These are phyloP conservation scores for Auricularia cornea DNA, from an alignment of 768 basidiomycete genomes.

Conservation along the genomic window DNA sequence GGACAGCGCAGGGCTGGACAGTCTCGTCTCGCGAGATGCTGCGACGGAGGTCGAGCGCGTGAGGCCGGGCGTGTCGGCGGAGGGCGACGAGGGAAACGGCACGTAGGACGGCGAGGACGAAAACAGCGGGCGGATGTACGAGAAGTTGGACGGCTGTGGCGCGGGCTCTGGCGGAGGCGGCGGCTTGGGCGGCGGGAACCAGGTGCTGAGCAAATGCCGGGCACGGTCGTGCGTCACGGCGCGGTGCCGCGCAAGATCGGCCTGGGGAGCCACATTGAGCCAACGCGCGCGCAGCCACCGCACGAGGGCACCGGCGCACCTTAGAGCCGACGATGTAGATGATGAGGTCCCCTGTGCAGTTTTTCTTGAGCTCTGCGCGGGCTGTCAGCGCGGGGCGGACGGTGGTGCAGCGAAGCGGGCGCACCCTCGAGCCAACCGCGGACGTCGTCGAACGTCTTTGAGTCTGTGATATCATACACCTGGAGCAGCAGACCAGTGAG, in stretches of 20 bases:
- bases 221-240: conserved; percentile 78
- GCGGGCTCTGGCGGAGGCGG: conserved; percentile 59
- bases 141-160: conserved; percentile 53
- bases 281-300: conserved; percentile 13
- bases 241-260: conserved; percentile 62
- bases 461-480: conserved; percentile 90
- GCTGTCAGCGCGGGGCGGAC: conserved; percentile 6
- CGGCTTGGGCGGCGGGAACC: conserved; percentile 77
- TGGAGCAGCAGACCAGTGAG: not conserved
- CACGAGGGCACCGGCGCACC: conserved; percentile 7
- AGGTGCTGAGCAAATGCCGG: conserved; percentile 72
- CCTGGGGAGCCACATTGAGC: conserved; percentile 17
- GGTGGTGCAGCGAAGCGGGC: conserved; percentile 15
- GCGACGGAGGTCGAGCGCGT: conserved; percentile 1
- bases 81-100: conserved; percentile 36
- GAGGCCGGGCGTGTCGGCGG: not conserved
- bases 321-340: conserved; percentile 96
- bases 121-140: conserved; percentile 72
- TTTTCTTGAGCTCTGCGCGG: conserved; percentile 74
- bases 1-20: not conserved
- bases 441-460: conserved; percentile 80
- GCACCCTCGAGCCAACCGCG: conserved; percentile 82
- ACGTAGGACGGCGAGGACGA: conserved; percentile 60
- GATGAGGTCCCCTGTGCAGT: conserved; percentile 78
- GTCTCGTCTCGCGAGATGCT: not conserved